These are phyloP conservation scores for Cryphonectria radicalis DNA, from an alignment of 2,329 filamentous ascomycete genomes.

Conservation along the genomic window DNA sequence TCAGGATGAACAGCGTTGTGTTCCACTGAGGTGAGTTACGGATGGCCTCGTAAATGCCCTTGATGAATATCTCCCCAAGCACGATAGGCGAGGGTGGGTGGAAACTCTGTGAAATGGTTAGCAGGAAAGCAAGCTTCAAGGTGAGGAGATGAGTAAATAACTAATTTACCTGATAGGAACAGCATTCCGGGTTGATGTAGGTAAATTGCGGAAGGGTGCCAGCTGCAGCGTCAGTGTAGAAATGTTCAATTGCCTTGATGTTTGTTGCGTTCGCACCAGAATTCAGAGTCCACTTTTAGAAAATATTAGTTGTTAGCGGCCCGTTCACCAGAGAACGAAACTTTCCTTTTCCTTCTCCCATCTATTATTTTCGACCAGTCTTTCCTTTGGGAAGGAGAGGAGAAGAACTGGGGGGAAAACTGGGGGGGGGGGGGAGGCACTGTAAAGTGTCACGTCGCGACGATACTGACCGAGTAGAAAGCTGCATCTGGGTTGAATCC, in stretches of 20 bases:
- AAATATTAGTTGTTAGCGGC: constrained; percentile 34
- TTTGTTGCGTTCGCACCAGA: constrained; percentile 20
- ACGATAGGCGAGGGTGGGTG: constrained; percentile 50
- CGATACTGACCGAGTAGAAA: constrained; percentile 40
- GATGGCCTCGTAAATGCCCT: constrained; percentile 50
- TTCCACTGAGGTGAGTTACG: constrained; percentile 51
- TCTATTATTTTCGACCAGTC: not conserved
- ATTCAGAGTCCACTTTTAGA: constrained; percentile 26
- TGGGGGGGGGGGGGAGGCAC: too few relatives aligned
- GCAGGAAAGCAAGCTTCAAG: too few relatives aligned
- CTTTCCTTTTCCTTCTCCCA: not conserved
- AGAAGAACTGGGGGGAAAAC: too few relatives aligned
- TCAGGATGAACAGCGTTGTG: constrained; percentile 50
- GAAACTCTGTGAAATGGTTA: constrained; percentile 33
- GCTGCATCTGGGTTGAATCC: constrained; percentile 43
- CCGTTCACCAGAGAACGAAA: not conserved
- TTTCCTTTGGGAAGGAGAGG: too few relatives aligned
- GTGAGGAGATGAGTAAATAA: not conserved
- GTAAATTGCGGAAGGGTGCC: constrained; percentile 50
- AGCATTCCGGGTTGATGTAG: constrained; percentile 57
- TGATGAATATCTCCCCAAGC: constrained; percentile 49
- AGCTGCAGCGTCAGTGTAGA: constrained; percentile 48
- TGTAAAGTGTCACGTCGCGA: not conserved
- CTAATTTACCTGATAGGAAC: constrained; percentile 44
- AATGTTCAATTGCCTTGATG: constrained; percentile 41